Evolutionary conservation across 1,284 basidiomycete genomes (phyloP).

Genomic region (Hemileia vastatrix): DNA sequence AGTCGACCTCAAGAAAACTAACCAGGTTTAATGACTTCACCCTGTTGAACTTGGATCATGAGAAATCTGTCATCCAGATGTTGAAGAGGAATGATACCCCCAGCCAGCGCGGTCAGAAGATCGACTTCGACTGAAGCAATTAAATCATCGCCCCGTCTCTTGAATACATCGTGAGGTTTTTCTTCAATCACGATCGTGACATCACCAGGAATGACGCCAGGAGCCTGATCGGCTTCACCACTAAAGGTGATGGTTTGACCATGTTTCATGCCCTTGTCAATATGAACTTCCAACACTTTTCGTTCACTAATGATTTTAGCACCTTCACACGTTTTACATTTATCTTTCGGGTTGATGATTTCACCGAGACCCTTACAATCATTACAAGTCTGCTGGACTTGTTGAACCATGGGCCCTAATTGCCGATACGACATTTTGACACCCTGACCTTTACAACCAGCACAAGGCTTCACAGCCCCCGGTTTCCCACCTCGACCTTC

Average conservation of each 20-base stretch:
- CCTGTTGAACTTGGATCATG: conserved; percentile 68
- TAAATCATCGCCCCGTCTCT: conserved; percentile 85
- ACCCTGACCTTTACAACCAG: conserved; percentile 76
- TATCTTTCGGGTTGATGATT: conserved; percentile 85
- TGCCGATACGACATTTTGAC: conserved; percentile 85
- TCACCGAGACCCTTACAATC: conserved; percentile 89
- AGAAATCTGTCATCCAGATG: conserved; percentile 90
- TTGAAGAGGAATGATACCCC: conserved; percentile 79
- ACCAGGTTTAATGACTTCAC: conserved; percentile 93
- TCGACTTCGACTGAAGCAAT: conserved; percentile 80
- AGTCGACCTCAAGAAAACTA: conserved; percentile 28
- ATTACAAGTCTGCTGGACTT: conserved; percentile 89
- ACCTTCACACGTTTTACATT: conserved; percentile 85
- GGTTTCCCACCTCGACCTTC: conserved; percentile 96
- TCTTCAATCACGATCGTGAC: conserved; percentile 97
- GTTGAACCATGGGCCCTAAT: conserved; percentile 99
- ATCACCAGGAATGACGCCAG: conserved; percentile 80
- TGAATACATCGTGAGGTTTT: conserved; percentile 83
- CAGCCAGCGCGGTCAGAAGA: conserved; percentile 83
- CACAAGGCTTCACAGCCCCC: conserved; percentile 76
- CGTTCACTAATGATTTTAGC: conserved; percentile 93
- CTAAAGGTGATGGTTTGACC: conserved; percentile 91
- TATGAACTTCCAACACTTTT: conserved; percentile 95
- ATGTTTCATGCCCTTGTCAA: conserved; percentile 99
- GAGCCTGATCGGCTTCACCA: conserved; percentile 94